Evolutionary conservation across 495 filamentous ascomycete genomes (phyloP).

Genomic region (Hypoxylon rickii): DNA sequence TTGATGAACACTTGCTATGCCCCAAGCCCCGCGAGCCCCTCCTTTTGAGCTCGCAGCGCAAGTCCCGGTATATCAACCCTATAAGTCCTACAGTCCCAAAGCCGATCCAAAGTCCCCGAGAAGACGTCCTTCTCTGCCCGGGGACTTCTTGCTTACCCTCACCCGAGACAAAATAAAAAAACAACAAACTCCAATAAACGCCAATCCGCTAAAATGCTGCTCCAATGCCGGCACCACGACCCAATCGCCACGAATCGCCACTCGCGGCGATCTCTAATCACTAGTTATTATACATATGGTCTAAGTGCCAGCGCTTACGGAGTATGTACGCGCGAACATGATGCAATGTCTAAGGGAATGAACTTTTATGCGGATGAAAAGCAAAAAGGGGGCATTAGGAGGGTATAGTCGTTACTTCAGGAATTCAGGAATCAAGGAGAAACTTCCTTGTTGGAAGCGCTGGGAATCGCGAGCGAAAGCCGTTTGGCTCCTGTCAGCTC

Average conservation of each 20-base stretch:
- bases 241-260: constrained; percentile 13
- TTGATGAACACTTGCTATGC: constrained; percentile 15
- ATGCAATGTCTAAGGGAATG: constrained; percentile 18
- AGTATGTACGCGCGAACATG: constrained; percentile 35
- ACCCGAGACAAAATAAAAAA: constrained; percentile 8
- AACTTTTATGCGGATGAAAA: constrained; percentile 18
- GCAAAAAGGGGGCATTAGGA: constrained; percentile 18
- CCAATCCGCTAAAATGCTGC: constrained; percentile 29
- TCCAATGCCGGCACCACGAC: constrained; percentile 23
- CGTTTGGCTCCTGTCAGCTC: constrained; percentile 8
- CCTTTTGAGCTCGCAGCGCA: constrained; percentile 11
- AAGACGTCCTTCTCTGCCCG: constrained; percentile 6
- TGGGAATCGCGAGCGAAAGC: constrained; percentile 33
- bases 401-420: constrained; percentile 5
- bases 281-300: constrained; percentile 39
- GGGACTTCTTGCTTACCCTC: constrained; percentile 10
- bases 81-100: constrained; percentile 6
- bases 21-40: constrained; percentile 6
- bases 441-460: constrained; percentile 11
- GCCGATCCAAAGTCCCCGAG: constrained; percentile 23
- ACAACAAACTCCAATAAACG: constrained; percentile 19
- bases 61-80: constrained; percentile 15
- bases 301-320: constrained; percentile 14
- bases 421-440: constrained; percentile 19
- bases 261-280: constrained; percentile 24